A percentile compares a stretch with the other conserved stretches of the same genome.
phyloP scores from a whole-genome alignment of 148 eudicot species.

The Silene uniflora region DNA sequence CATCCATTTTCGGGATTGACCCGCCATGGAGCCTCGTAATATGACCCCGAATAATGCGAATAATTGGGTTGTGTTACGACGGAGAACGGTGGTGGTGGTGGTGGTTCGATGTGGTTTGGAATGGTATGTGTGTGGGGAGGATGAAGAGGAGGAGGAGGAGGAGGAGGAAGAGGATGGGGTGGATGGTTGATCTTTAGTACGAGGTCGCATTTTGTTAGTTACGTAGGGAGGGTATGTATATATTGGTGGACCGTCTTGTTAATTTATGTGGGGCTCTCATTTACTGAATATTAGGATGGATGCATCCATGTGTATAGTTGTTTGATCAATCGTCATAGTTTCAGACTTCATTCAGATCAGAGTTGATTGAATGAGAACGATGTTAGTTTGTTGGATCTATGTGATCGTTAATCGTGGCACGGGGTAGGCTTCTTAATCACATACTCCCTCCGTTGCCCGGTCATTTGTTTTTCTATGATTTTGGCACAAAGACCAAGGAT shows the following conservation, averaged over 20 bases:
- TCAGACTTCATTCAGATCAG: too few species aligned
- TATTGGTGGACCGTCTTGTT: neutral
- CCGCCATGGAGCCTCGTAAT: constrained; percentile 33
- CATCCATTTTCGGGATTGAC: constrained; percentile 66
- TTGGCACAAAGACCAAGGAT: too few species aligned
- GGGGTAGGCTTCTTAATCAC: too few species aligned
- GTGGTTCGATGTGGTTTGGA: neutral
- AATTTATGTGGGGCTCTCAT: neutral
- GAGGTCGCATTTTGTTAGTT: neutral
- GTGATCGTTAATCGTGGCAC: too few species aligned
- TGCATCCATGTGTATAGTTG: neutral
- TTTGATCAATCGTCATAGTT: neutral
- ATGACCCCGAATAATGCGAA: neutral
- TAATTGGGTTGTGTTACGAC: too few species aligned
- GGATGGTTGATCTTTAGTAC: neutral
- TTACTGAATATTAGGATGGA: neutral
- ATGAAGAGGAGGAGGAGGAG: neutral
- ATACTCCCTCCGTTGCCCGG: too few species aligned
- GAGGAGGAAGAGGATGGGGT: neutral
- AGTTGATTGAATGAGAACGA: too few species aligned
- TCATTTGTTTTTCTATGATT: too few species aligned
- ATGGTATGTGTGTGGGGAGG: neutral
- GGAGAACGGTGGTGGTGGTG: neutral
- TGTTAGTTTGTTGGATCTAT: too few species aligned
- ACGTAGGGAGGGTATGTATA: too few species aligned